Conservation (phyloP, 202 grass and related monocot species). For the Elaeis oleifera region DNA sequence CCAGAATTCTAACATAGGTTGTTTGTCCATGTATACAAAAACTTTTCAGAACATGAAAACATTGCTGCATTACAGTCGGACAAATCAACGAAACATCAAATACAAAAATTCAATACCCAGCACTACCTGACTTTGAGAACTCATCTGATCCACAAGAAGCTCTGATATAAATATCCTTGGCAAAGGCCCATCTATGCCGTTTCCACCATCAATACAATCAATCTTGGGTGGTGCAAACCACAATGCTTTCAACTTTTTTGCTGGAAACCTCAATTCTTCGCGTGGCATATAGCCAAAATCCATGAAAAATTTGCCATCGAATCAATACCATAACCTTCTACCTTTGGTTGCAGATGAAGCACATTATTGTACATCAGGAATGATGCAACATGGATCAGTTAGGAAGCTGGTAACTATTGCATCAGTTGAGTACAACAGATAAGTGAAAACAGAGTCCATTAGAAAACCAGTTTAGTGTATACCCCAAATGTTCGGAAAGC, state of each 20-base stretch:
- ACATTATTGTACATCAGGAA: neutral
- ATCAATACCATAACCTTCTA: slow-evolving; percentile 84
- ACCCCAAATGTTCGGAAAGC: slow-evolving; percentile 97
- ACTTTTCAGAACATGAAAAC: too few relatives aligned
- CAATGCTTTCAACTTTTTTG: slow-evolving; percentile 84
- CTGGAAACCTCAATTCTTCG: slow-evolving; percentile 88
- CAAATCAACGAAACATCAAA: too few relatives aligned
- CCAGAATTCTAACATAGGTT: too few relatives aligned
- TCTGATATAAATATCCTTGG: slow-evolving; percentile 97
- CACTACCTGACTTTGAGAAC: slow-evolving; percentile 65
- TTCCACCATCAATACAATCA: slow-evolving; percentile 30
- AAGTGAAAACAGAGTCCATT: slow-evolving; percentile 6
- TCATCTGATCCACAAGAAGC: slow-evolving; percentile 86
- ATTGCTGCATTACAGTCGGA: too few relatives aligned
- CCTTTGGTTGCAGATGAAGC: slow-evolving; percentile 40
- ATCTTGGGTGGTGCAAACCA: slow-evolving; percentile 80
- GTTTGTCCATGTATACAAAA: too few relatives aligned
- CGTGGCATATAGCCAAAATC: slow-evolving; percentile 75
- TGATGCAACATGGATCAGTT: neutral
- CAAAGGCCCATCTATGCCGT: slow-evolving; percentile 62
- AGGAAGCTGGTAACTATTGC: slow-evolving; percentile 3
- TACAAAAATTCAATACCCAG: neutral
- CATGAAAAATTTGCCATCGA: slow-evolving; percentile 76
- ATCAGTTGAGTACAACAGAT: neutral
- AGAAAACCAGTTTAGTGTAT: slow-evolving; percentile 15